Conservation (phyloP, 768 basidiomycete genomes). For the Dioszegia aurantiaca region DNA sequence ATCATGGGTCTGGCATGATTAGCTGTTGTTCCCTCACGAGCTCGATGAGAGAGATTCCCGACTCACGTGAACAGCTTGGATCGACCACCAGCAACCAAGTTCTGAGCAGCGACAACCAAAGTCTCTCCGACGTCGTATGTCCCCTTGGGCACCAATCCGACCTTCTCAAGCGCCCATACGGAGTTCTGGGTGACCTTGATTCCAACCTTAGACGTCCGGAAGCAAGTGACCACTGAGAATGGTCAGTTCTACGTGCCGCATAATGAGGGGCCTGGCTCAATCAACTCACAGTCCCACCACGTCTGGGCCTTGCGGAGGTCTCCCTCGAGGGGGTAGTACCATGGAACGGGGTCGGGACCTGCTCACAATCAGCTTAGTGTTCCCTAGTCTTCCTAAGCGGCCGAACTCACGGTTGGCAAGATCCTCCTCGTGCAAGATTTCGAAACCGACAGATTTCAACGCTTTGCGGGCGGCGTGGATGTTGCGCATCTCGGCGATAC, state of each 20-base stretch:
- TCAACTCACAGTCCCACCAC: constrained; percentile 67
- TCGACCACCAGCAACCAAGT: constrained; percentile 79
- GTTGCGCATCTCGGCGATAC: constrained; percentile 95
- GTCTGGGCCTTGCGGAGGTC: constrained; percentile 91
- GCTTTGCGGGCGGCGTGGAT: constrained; percentile 69
- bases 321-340: constrained; percentile 98
- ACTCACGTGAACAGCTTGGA: constrained; percentile 60
- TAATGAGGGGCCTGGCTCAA: background rate
- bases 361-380: background rate
- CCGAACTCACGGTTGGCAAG: constrained; percentile 71
- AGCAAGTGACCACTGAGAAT: constrained; percentile 53
- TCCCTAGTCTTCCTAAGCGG: too few relatives aligned
- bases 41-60: background rate
- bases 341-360: constrained; percentile 57
- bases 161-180: constrained; percentile 70
- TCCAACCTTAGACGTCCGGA: constrained; percentile 86
- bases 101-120: constrained; percentile 73
- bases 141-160: constrained; percentile 83
- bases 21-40: background rate
- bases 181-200: constrained; percentile 76
- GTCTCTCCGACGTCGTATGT: constrained; percentile 86
- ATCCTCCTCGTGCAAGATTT: constrained; percentile 87
- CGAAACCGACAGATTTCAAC: constrained; percentile 76
- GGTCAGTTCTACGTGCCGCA: constrained; percentile 10
- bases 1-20: constrained; percentile 44